Evolutionary conservation across 1,284 basidiomycete species (phyloP).

Genomic region (Rhodofomes roseus): DNA sequence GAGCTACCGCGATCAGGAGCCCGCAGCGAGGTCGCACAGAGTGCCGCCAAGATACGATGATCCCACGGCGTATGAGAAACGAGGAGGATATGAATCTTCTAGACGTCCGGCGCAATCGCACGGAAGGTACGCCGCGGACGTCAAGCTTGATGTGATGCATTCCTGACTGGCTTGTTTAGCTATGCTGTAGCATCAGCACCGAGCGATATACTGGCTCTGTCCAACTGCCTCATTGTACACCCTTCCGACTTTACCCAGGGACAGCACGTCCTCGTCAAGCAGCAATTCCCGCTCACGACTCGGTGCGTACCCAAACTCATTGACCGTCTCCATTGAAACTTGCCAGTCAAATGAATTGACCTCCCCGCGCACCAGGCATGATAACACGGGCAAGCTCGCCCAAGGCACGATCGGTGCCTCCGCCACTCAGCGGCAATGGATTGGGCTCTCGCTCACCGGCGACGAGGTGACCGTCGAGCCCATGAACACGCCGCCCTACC

Average conservation of each 20-base stretch:
- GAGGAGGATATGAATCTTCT: slow-evolving; percentile 3
- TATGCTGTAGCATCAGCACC: slow-evolving; percentile 57
- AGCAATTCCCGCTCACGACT: slow-evolving; percentile 65
- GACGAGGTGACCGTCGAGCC: slow-evolving; percentile 73
- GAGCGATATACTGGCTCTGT: slow-evolving; percentile 66
- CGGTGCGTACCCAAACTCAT: slow-evolving; percentile 45
- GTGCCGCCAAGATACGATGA: slow-evolving; percentile 51
- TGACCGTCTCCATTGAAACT: not conserved
- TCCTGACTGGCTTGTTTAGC: slow-evolving; percentile 28
- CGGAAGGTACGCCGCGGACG: slow-evolving; percentile 36
- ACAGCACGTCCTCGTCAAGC: slow-evolving; percentile 75
- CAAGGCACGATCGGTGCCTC: slow-evolving; percentile 67
- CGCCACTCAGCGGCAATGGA: slow-evolving; percentile 79
- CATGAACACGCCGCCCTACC: slow-evolving; percentile 63
- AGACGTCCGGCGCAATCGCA: slow-evolving; percentile 30
- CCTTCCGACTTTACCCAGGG: slow-evolving; percentile 71
- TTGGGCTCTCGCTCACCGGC: slow-evolving; percentile 75
- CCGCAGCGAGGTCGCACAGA: slow-evolving; percentile 11
- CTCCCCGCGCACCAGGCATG: slow-evolving; percentile 47
- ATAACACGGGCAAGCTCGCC: slow-evolving; percentile 66
- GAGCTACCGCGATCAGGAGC: slow-evolving; percentile 3
- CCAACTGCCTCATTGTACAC: slow-evolving; percentile 81
- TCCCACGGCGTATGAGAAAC: slow-evolving; percentile 40
- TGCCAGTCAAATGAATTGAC: not conserved
- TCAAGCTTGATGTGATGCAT: not conserved